phyloP scores from a whole-genome alignment of 306 rosid genomes.

The Cicer bijugum region DNA sequence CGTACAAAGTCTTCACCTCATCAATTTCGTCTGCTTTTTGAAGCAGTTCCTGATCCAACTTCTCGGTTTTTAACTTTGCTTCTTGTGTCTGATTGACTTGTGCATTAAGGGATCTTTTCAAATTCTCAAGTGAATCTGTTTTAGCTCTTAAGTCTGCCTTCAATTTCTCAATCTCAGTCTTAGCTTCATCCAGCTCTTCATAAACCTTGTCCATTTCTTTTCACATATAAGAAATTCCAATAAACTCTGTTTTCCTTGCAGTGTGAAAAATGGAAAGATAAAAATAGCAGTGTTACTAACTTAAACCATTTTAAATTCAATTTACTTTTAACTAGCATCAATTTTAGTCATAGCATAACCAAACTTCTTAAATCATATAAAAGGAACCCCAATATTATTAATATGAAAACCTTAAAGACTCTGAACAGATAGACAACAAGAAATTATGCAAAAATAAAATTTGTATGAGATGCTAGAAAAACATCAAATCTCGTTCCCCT shows the following conservation, averaged over 20 bases:
- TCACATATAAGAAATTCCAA: conserved; percentile 24
- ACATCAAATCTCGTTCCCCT: not conserved
- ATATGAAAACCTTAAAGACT: not conserved
- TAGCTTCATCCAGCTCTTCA: conserved; percentile 72
- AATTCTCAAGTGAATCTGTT: conserved; percentile 54
- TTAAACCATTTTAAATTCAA: not conserved
- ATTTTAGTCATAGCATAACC: no score
- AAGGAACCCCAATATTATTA: not conserved
- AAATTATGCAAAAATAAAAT: not conserved
- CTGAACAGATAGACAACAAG: not conserved
- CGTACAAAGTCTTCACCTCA: conserved; percentile 40
- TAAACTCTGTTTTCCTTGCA: conserved; percentile 30
- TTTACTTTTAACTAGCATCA: no score
- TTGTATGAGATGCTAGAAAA: not conserved
- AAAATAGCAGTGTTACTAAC: not conserved
- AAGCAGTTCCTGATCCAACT: conserved; percentile 58
- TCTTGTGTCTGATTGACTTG: conserved; percentile 53
- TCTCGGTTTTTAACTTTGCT: conserved; percentile 63
- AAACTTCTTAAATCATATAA: not conserved
- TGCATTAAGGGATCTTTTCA: conserved; percentile 64
- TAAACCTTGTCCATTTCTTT: conserved; percentile 63
- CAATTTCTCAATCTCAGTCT: conserved; percentile 67
- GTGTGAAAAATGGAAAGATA: conserved; percentile 6
- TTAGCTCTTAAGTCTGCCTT: conserved; percentile 61
- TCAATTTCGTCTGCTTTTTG: conserved; percentile 53